phyloP scores from a whole-genome alignment of 805 yeast species.

The Alloascoidea africana region DNA sequence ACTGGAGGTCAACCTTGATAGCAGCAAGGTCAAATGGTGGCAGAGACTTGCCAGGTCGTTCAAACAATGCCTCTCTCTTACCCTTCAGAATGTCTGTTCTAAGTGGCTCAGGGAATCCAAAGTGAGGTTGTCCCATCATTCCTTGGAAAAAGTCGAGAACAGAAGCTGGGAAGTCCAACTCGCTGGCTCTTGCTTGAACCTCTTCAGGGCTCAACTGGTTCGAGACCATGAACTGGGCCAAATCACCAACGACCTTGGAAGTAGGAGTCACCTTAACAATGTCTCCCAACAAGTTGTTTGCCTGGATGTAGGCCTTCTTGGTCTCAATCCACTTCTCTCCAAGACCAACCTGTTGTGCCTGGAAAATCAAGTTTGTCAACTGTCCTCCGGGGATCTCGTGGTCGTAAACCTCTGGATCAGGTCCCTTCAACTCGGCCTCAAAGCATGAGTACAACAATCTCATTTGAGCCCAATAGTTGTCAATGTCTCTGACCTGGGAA shows the following conservation, averaged over 20 bases:
- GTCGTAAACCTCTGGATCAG: slow-evolving; percentile 81
- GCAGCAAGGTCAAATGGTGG: slow-evolving; percentile 52
- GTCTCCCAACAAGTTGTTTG: slow-evolving; percentile 68
- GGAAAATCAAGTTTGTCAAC: slow-evolving; percentile 75
- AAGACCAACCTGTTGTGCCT: slow-evolving; percentile 80
- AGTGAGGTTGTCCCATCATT: slow-evolving; percentile 82
- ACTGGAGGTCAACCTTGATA: slow-evolving; percentile 47
- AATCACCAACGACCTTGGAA: slow-evolving; percentile 80
- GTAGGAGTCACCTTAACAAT: slow-evolving; percentile 84
- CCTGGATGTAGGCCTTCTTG: slow-evolving; percentile 65
- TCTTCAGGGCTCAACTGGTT: slow-evolving; percentile 65
- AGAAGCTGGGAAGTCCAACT: slow-evolving; percentile 82
- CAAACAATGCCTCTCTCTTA: slow-evolving; percentile 64
- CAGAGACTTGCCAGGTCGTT: slow-evolving; percentile 68
- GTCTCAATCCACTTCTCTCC: slow-evolving; percentile 81
- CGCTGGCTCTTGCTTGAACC: slow-evolving; percentile 58
- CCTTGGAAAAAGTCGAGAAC: slow-evolving; percentile 85
- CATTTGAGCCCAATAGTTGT: slow-evolving; percentile 84
- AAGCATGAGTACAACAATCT: slow-evolving; percentile 74
- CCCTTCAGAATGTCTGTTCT: slow-evolving; percentile 66
- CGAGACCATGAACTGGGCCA: slow-evolving; percentile 86
- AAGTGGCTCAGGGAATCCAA: slow-evolving; percentile 88
- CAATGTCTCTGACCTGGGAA: slow-evolving; percentile 51
- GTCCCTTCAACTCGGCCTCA: slow-evolving; percentile 83
- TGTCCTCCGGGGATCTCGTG: slow-evolving; percentile 93